Evolutionary conservation across 805 yeast genomes (phyloP).

Genomic region (Spathaspora gorwiae): DNA sequence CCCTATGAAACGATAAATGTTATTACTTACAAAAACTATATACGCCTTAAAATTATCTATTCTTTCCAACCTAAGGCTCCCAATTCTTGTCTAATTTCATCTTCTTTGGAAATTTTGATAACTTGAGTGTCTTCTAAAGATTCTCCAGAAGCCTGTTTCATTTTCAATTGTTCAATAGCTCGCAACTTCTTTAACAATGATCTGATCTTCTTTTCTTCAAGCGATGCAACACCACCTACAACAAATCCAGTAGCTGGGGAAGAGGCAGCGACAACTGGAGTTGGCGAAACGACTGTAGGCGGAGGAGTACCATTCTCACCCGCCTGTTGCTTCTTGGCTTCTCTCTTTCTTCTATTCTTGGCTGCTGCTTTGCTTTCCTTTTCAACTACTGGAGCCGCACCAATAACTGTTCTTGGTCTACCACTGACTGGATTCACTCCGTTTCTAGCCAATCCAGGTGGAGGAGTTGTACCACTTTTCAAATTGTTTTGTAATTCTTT

Average conservation of each 20-base stretch:
- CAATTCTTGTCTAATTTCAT: slow-evolving; percentile 71
- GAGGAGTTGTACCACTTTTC: slow-evolving; percentile 18
- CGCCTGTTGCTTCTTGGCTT: slow-evolving; percentile 41
- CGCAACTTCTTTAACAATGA: slow-evolving; percentile 86
- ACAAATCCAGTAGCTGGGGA: slow-evolving; percentile 34
- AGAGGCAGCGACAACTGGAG: slow-evolving; percentile 25
- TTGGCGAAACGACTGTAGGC: slow-evolving; percentile 8
- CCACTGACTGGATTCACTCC: slow-evolving; percentile 22
- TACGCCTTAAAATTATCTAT: slow-evolving; percentile 8
- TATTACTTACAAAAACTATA: no score
- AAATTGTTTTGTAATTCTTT: slow-evolving; percentile 37
- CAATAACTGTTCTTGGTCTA: slow-evolving; percentile 48
- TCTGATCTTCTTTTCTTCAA: slow-evolving; percentile 91
- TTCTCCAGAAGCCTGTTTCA: slow-evolving; percentile 79
- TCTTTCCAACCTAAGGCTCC: slow-evolving; percentile 63
- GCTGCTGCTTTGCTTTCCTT: slow-evolving; percentile 61
- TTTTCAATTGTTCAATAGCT: slow-evolving; percentile 89
- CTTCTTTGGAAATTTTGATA: slow-evolving; percentile 83
- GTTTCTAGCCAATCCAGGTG: slow-evolving; percentile 6
- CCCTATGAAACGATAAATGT: neutral
- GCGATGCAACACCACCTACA: slow-evolving; percentile 58
- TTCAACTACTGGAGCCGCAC: slow-evolving; percentile 44
- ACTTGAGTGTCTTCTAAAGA: slow-evolving; percentile 89
- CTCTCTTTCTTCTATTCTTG: slow-evolving; percentile 74
- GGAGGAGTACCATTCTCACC: slow-evolving; percentile 7